Percentiles rank a stretch among this genome's conserved stretches.
These are phyloP conservation scores for Phenoliferia sp. DNA, from an alignment of 1,284 basidiomycete species.

Conservation along the genomic window DNA sequence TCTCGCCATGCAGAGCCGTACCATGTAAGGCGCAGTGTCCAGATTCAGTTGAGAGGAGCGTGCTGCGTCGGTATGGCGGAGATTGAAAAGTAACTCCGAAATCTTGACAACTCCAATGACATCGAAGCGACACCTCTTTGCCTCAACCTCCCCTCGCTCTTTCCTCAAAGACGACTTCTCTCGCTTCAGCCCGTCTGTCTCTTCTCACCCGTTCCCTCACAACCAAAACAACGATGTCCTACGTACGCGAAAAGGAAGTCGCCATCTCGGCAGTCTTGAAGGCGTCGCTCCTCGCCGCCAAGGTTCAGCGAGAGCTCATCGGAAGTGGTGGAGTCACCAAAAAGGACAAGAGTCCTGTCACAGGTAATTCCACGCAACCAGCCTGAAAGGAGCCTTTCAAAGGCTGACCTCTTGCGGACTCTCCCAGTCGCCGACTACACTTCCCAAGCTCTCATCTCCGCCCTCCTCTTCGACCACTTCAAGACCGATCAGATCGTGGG, in stretches of 20 bases:
- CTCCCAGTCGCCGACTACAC: slow-evolving; percentile 77
- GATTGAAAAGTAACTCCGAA: too few species aligned
- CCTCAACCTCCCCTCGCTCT: not conserved
- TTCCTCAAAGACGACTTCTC: not conserved
- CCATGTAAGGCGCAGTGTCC: too few species aligned
- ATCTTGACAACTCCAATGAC: not conserved
- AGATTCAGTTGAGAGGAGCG: too few species aligned
- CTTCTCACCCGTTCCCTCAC: not conserved
- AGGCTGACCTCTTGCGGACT: not conserved
- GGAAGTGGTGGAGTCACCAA: slow-evolving; percentile 84
- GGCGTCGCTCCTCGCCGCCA: slow-evolving; percentile 67
- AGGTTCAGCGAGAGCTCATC: slow-evolving; percentile 83
- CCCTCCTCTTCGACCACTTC: slow-evolving; percentile 69
- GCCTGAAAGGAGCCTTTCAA: not conserved
- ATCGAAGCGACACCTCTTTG: not conserved
- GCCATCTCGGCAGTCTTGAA: slow-evolving; percentile 85
- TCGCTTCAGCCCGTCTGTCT: not conserved
- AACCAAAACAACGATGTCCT: slow-evolving; percentile 10
- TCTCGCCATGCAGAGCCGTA: too few species aligned
- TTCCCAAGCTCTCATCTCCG: slow-evolving; percentile 82
- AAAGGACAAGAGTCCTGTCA: slow-evolving; percentile 92
- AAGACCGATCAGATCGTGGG: slow-evolving; percentile 86
- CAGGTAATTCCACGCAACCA: slow-evolving; percentile 53
- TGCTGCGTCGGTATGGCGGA: too few species aligned
- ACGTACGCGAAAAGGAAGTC: slow-evolving; percentile 41